Evolutionary conservation across 139 green algal species (phyloP).

Genomic region (Zygnema cylindricum): DNA sequence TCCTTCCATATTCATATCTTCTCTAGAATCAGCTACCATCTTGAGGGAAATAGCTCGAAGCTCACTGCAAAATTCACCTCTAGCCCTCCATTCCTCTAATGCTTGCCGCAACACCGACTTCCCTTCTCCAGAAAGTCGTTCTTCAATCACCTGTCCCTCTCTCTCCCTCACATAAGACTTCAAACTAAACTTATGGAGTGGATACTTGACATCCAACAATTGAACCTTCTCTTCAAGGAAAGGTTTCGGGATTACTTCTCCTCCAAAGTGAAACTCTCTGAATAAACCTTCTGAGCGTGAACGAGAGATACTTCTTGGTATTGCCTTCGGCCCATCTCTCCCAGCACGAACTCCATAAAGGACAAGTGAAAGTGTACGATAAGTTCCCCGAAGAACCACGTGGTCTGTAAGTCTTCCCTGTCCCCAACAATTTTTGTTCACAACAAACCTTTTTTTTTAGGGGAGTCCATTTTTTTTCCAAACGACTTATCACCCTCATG

Average conservation of each 20-base stretch:
- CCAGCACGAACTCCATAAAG: conserved; percentile 14
- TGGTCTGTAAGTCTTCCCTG: conserved; percentile 23
- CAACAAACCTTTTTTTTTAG: no score
- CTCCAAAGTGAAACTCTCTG: neutral
- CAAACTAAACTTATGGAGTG: neutral
- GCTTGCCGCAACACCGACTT: neutral
- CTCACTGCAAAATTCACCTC: neutral
- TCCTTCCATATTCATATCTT: no score
- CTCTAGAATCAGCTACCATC: neutral
- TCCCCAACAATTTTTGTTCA: no score
- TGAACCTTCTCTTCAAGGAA: neutral
- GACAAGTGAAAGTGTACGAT: conserved; percentile 9
- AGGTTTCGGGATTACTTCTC: neutral
- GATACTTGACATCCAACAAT: neutral
- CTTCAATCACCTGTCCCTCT: neutral
- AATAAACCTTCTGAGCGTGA: neutral
- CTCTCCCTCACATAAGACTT: neutral
- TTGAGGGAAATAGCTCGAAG: neutral
- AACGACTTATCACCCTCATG: no score
- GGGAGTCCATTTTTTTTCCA: no score
- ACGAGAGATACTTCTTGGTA: neutral
- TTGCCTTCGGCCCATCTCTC: neutral
- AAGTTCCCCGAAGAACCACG: neutral
- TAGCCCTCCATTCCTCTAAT: neutral
- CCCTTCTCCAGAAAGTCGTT: neutral